Conservation (phyloP, 768 basidiomycete genomes). For the Podaxis sp. region DNA sequence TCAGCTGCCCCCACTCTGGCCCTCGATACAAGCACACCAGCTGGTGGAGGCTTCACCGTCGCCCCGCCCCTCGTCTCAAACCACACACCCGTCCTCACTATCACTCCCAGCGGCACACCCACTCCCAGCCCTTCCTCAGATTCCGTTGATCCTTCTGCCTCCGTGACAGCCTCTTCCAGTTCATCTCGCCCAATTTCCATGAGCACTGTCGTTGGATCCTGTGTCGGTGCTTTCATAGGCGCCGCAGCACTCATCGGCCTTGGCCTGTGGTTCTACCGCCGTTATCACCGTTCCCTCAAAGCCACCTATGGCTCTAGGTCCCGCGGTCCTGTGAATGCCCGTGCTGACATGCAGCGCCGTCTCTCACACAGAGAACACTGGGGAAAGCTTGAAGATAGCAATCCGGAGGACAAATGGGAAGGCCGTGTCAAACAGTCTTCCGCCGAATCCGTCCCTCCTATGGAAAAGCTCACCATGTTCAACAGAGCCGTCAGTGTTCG, state of each 20-base stretch:
- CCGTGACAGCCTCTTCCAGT: slow-evolving; percentile 11
- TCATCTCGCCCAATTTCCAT: slow-evolving; percentile 31
- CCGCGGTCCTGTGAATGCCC: slow-evolving; percentile 30
- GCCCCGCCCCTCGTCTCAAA: neutral
- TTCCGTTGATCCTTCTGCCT: slow-evolving; percentile 4
- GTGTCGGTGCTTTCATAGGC: slow-evolving; percentile 58
- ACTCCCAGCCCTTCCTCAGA: slow-evolving; percentile 4
- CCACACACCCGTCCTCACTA: slow-evolving; percentile 1
- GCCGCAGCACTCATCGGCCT: slow-evolving; percentile 46
- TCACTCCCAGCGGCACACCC: slow-evolving; percentile 1
- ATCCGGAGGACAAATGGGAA: slow-evolving; percentile 39
- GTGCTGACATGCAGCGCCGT: slow-evolving; percentile 36
- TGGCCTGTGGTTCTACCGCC: slow-evolving; percentile 50
- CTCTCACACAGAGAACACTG: slow-evolving; percentile 49
- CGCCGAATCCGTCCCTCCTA: slow-evolving; percentile 33
- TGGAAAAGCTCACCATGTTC: slow-evolving; percentile 66
- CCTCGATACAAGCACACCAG: neutral
- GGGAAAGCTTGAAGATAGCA: slow-evolving; percentile 50
- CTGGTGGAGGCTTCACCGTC: neutral
- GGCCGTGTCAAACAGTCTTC: slow-evolving; percentile 23
- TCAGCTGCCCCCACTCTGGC: neutral
- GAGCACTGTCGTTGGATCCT: slow-evolving; percentile 58
- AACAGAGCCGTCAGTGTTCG: slow-evolving; percentile 55
- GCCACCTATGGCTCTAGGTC: slow-evolving; percentile 24
- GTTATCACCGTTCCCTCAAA: slow-evolving; percentile 40